Evolutionary conservation across 768 basidiomycete species (phyloP).

Genomic region (Myochromella boudieri): DNA sequence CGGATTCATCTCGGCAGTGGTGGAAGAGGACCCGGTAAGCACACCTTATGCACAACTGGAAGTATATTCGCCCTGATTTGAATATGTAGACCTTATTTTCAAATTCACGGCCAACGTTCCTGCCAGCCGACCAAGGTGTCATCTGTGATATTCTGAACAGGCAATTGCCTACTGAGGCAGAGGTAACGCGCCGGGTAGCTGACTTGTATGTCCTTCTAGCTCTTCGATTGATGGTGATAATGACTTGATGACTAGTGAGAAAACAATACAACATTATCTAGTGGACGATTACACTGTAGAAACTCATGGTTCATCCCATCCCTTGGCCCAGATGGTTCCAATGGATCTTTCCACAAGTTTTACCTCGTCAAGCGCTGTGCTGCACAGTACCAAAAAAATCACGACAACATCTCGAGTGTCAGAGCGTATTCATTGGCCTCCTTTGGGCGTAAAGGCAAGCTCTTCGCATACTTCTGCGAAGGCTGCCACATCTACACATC

Average conservation of each 20-base stretch:
- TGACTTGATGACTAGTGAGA: slow-evolving; percentile 31
- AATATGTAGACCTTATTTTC: slow-evolving; percentile 42
- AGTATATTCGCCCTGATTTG: slow-evolving; percentile 3
- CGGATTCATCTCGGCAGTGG: slow-evolving; percentile 51
- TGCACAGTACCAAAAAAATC: neutral
- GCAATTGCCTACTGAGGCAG: slow-evolving; percentile 39
- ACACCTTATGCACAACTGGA: neutral
- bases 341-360: neutral
- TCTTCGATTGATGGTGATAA: no score
- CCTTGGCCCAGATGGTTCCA: slow-evolving; percentile 7
- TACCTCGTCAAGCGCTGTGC: slow-evolving; percentile 7
- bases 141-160: slow-evolving; percentile 57
- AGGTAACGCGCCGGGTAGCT: slow-evolving; percentile 38
- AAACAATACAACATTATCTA: slow-evolving; percentile 22
- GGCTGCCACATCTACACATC: neutral
- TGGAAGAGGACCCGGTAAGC: slow-evolving; percentile 43
- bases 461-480: neutral
- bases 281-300: slow-evolving; percentile 8
- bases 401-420: no score
- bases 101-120: slow-evolving; percentile 40
- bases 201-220: slow-evolving; percentile 61
- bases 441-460: neutral
- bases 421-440: neutral
- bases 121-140: slow-evolving; percentile 40
- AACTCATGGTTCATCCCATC: slow-evolving; percentile 10